Conservation (phyloP, 306 rosid species). For the Malus fusca region DNA sequence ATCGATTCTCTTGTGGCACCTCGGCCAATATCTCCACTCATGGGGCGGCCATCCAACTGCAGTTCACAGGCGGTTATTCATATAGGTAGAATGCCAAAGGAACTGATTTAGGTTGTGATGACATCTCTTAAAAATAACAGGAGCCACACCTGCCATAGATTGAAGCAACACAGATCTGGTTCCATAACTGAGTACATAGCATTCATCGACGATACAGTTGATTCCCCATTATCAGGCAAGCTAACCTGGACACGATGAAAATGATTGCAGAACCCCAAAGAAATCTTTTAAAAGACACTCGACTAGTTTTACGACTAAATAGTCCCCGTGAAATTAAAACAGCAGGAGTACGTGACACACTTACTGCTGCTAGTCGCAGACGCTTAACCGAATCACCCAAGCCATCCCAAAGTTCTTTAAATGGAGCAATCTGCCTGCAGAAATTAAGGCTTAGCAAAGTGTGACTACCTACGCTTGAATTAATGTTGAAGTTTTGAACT, state of each 20-base stretch:
- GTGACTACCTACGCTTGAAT: not conserved
- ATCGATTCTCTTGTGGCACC: constrained; percentile 84
- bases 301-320: not conserved
- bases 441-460: constrained; percentile 6
- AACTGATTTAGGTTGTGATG: constrained; percentile 7
- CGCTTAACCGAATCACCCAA: constrained; percentile 52
- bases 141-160: constrained; percentile 76
- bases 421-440: constrained; percentile 47
- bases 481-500: not conserved
- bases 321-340: not conserved
- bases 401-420: constrained; percentile 65
- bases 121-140: constrained; percentile 1
- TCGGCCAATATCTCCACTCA: constrained; percentile 95
- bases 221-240: constrained; percentile 66
- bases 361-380: constrained; percentile 63
- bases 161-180: constrained; percentile 48
- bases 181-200: constrained; percentile 64
- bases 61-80: constrained; percentile 2
- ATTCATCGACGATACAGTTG: constrained; percentile 62
- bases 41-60: constrained; percentile 93
- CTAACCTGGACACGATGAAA: constrained; percentile 51
- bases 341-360: constrained; percentile 26
- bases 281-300: not conserved
- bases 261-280: constrained; percentile 2
- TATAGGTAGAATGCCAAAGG: constrained; percentile 11